phyloP scores from a whole-genome alignment of 139 green algal species.

The Coelastrella sp. region DNA sequence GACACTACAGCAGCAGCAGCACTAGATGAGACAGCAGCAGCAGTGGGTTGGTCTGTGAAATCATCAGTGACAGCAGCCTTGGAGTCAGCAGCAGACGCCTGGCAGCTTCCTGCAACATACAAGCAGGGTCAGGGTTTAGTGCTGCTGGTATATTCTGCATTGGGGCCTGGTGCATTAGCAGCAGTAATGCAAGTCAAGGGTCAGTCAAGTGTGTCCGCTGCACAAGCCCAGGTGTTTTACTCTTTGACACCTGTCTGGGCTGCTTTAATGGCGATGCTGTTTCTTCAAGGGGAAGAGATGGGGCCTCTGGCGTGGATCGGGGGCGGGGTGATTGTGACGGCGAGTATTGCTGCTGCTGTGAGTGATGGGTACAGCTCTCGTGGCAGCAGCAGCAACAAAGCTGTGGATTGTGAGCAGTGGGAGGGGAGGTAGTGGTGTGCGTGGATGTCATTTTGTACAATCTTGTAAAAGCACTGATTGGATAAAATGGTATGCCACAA shows the following conservation, averaged over 20 bases:
- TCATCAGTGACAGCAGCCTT: neutral
- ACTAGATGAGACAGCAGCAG: slow-evolving; percentile 8
- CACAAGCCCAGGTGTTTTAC: slow-evolving; percentile 67
- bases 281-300: slow-evolving; percentile 62
- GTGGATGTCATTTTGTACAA: too few species aligned
- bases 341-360: slow-evolving; percentile 1
- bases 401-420: neutral
- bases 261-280: slow-evolving; percentile 52
- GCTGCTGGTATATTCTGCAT: slow-evolving; percentile 54
- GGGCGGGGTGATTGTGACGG: slow-evolving; percentile 49
- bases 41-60: neutral
- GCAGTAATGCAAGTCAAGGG: slow-evolving; percentile 59
- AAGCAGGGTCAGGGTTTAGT: slow-evolving; percentile 1
- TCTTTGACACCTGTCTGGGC: slow-evolving; percentile 61
- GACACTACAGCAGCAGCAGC: neutral
- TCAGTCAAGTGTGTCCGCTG: slow-evolving; percentile 47
- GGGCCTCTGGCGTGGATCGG: slow-evolving; percentile 57
- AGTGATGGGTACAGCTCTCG: slow-evolving; percentile 43
- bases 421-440: neutral
- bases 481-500: too few species aligned
- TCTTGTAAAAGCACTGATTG: too few species aligned
- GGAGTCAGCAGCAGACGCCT: slow-evolving; percentile 1
- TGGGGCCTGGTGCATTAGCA: slow-evolving; percentile 61
- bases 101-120: slow-evolving; percentile 28
- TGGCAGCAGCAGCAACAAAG: slow-evolving; percentile 23